These are phyloP conservation scores for Chaetomium sp. DNA, from an alignment of 2,329 filamentous ascomycete species.

Conservation along the genomic window DNA sequence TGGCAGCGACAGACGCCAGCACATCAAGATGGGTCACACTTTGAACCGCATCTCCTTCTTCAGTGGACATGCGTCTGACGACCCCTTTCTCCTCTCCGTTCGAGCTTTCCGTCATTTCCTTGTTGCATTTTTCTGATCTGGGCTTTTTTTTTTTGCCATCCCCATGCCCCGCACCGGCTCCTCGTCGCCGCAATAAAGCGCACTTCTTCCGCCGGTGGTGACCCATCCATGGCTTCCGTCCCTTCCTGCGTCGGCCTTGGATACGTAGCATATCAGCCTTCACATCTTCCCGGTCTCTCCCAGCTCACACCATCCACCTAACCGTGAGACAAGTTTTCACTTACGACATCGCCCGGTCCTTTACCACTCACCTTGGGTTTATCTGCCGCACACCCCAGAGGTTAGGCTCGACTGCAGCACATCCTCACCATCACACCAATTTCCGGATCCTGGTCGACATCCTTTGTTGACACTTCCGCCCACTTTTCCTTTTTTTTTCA, in stretches of 20 bases:
- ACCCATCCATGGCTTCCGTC: constrained; percentile 33
- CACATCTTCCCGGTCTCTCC: constrained; percentile 34
- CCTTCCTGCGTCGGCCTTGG: constrained; percentile 42
- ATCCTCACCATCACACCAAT: constrained; percentile 22
- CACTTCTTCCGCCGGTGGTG: constrained; percentile 55
- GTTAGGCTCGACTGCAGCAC: constrained; percentile 52
- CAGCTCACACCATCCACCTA: constrained; percentile 30
- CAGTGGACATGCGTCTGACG: constrained; percentile 48
- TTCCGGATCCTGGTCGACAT: constrained; percentile 30
- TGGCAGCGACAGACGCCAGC: constrained; percentile 83
- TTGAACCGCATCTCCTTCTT: constrained; percentile 54
- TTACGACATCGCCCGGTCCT: constrained; percentile 24
- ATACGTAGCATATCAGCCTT: constrained; percentile 40
- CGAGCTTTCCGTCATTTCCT: constrained; percentile 32
- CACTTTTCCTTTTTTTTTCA: constrained; percentile 21
- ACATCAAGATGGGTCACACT: constrained; percentile 75
- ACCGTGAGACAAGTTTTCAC: constrained; percentile 34
- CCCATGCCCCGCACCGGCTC: constrained; percentile 45
- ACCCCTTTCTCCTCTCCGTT: constrained; percentile 38
- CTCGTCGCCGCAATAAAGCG: constrained; percentile 57
- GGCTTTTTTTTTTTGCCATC: constrained; percentile 30
- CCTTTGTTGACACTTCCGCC: constrained; percentile 24
- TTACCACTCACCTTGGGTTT: constrained; percentile 5
- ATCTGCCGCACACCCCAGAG: constrained; percentile 31
- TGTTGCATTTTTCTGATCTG: constrained; percentile 33